These are phyloP conservation scores for Erigeron canadensis DNA, from an alignment of 129 eudicot genomes.

Conservation along the genomic window DNA sequence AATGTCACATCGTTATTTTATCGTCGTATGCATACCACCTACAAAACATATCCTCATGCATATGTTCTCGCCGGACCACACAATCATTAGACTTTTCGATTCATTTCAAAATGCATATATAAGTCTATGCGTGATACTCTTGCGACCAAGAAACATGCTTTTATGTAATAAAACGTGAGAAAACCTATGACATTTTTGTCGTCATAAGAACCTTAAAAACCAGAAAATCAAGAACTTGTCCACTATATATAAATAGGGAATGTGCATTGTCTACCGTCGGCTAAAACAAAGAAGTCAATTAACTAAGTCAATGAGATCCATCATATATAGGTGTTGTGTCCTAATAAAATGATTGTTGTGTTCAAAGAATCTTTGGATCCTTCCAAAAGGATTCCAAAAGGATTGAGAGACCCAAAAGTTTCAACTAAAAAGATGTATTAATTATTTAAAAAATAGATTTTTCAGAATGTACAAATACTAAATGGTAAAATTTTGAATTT, in stretches of 20 bases:
- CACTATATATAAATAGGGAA: neutral
- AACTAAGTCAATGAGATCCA: too few species aligned
- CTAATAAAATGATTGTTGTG: slow-evolving; percentile 1
- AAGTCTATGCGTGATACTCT: neutral
- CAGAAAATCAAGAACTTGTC: neutral
- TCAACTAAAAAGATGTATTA: neutral
- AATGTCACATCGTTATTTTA: too few species aligned
- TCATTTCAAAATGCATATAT: neutral
- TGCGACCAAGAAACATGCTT: neutral
- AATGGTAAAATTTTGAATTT: too few species aligned
- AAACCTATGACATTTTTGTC: neutral
- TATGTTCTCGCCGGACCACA: too few species aligned
- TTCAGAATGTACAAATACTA: too few species aligned
- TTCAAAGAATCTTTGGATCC: slow-evolving; percentile 8
- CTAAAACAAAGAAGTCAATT: slow-evolving; percentile 5
- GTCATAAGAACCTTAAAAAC: neutral
- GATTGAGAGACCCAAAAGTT: neutral
- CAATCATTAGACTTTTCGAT: too few species aligned
- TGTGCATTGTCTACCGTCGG: slow-evolving; percentile 1
- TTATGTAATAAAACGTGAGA: neutral
- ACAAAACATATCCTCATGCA: too few species aligned
- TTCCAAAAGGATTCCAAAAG: neutral
- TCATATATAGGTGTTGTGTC: too few species aligned
- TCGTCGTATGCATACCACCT: too few species aligned
- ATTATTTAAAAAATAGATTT: too few species aligned